Conservation (phyloP, 2,329 filamentous ascomycete species). For the Elsinoe batatas region DNA sequence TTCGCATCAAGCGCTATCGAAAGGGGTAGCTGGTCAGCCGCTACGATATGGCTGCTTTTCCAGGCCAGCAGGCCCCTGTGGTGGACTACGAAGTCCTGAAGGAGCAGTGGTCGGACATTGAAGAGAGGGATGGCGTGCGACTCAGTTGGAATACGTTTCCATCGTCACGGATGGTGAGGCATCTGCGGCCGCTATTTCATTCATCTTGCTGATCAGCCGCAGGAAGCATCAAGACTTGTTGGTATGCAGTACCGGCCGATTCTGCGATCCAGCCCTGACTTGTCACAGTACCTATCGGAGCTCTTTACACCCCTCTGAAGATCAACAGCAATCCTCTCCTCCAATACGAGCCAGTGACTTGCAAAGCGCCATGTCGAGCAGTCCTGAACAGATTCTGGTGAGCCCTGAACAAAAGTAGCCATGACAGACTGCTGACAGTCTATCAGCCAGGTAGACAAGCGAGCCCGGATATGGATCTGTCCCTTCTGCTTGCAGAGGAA, state of each 20-base stretch:
- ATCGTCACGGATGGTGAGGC: conserved; percentile 70
- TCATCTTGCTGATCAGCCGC: conserved; percentile 12
- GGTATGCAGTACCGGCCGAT: conserved; percentile 21
- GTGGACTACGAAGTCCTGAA: conserved; percentile 94
- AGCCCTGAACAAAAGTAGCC: conserved; percentile 22
- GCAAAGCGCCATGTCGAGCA: conserved; percentile 90
- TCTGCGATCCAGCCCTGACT: neutral
- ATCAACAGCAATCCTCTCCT: conserved; percentile 87
- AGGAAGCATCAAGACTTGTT: conserved; percentile 90
- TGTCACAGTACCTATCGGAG: conserved; percentile 71
- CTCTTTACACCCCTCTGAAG: conserved; percentile 89
- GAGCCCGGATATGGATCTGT: conserved; percentile 78
- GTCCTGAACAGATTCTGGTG: conserved; percentile 97
- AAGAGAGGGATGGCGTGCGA: conserved; percentile 90
- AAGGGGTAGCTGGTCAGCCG: conserved; percentile 12
- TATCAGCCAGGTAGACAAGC: conserved; percentile 67
- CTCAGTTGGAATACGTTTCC: conserved; percentile 99
- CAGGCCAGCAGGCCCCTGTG: conserved; percentile 22
- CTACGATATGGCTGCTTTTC: conserved; percentile 15
- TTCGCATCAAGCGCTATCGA: neutral
- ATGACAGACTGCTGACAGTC: conserved; percentile 20
- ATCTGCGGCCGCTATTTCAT: neutral
- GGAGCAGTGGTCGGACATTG: conserved; percentile 92
- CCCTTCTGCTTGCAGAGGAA: conserved; percentile 81
- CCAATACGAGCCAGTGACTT: conserved; percentile 92